phyloP scores from a whole-genome alignment of 192 early-diverging fungal genomes.

The Gorgonomyces haynaldii region DNA sequence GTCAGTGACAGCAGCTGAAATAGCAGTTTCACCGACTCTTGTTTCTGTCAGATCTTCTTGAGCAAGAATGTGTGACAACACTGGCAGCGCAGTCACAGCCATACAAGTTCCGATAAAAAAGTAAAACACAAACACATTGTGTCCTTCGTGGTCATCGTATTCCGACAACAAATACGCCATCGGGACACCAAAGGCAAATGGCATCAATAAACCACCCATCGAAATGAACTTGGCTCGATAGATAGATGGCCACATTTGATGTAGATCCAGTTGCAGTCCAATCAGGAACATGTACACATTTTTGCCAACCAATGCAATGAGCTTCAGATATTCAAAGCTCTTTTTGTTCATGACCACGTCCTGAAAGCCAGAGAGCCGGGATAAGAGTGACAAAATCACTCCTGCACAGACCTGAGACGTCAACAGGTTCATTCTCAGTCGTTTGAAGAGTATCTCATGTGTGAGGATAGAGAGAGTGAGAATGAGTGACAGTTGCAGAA shows the following conservation, averaged over 20 bases:
- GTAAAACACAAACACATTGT: slow-evolving; percentile 48
- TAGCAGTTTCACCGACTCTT: slow-evolving; percentile 60
- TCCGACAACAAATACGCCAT: slow-evolving; percentile 52
- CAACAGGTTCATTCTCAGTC: too few relatives aligned
- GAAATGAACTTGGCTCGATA: slow-evolving; percentile 47
- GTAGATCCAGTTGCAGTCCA: slow-evolving; percentile 70
- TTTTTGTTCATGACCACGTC: too few relatives aligned
- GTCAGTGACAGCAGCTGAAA: slow-evolving; percentile 59
- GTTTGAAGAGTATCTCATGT: too few relatives aligned
- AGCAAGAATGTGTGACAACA: slow-evolving; percentile 71
- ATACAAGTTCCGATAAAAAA: slow-evolving; percentile 73
- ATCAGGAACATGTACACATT: slow-evolving; percentile 77
- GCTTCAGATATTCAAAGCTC: too few relatives aligned
- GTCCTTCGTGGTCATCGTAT: slow-evolving; percentile 14
- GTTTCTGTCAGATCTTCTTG: slow-evolving; percentile 67
- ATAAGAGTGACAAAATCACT: too few relatives aligned
- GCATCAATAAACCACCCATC: slow-evolving; percentile 55
- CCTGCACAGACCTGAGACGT: too few relatives aligned
- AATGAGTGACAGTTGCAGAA: too few relatives aligned
- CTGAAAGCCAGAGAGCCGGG: too few relatives aligned
- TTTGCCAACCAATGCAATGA: slow-evolving; percentile 67
- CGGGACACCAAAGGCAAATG: slow-evolving; percentile 57
- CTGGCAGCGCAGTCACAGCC: slow-evolving; percentile 50
- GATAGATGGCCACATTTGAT: slow-evolving; percentile 40
- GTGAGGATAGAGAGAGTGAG: too few relatives aligned